A percentile compares a stretch with the other conserved stretches of the same genome.
Evolutionary conservation across 192 early-diverging fungal species (phyloP).

Genomic region (Chytriomyces hyalinus): DNA sequence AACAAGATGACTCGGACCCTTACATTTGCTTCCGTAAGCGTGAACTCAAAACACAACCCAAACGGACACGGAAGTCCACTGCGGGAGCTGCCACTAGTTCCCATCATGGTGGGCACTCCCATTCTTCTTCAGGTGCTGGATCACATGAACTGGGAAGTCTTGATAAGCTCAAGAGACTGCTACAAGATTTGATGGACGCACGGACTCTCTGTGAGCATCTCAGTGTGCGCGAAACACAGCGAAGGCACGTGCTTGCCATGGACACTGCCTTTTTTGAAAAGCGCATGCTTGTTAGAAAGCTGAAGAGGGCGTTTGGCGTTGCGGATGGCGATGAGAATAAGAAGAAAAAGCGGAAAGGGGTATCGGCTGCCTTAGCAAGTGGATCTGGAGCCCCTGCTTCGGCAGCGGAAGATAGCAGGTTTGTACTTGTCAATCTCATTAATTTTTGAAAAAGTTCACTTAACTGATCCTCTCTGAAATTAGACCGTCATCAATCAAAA

Average conservation of each 20-base stretch:
- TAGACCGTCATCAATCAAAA: constrained; percentile 35
- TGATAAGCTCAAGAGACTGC: constrained; percentile 83
- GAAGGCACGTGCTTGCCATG: constrained; percentile 73
- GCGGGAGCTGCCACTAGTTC: constrained; percentile 56
- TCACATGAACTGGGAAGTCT: constrained; percentile 75
- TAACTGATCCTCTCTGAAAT: constrained; percentile 1
- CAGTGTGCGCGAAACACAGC: constrained; percentile 73
- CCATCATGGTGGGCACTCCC: too few species aligned
- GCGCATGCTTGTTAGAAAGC: constrained; percentile 63
- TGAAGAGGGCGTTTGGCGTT: constrained; percentile 74
- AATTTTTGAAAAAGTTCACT: neutral
- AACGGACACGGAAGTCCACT: constrained; percentile 72
- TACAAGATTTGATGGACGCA: constrained; percentile 77
- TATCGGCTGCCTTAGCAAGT: neutral
- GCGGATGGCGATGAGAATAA: constrained; percentile 59
- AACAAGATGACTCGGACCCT: constrained; percentile 75
- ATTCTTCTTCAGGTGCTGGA: too few species aligned
- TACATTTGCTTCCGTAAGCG: constrained; percentile 97
- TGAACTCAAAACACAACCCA: constrained; percentile 72
- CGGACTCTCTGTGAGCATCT: constrained; percentile 82
- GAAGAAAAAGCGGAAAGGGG: constrained; percentile 52
- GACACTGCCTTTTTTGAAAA: constrained; percentile 82
- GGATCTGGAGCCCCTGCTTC: too few species aligned
- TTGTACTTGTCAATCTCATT: constrained; percentile 13
- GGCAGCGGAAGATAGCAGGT: constrained; percentile 45